A percentile compares a stretch with the other conserved stretches of the same genome.
phyloP scores from a whole-genome alignment of 805 yeast species.

The Metschnikowia corniflorae region DNA sequence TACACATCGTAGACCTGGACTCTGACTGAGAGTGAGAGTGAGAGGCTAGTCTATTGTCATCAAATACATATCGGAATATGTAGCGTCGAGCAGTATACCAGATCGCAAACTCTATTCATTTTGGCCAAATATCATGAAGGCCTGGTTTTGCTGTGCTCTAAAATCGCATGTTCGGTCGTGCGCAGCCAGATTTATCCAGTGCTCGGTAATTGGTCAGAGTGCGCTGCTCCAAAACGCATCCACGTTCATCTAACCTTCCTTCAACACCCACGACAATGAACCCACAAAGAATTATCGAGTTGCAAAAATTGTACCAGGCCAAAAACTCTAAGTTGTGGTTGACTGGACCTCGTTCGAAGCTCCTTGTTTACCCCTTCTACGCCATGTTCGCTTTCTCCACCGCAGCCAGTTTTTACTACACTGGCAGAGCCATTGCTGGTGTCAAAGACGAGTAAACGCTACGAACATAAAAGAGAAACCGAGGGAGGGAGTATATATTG shows the following conservation, averaged over 20 bases:
- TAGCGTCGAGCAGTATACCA: too few species aligned
- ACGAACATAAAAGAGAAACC: too few species aligned
- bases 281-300: slow-evolving; percentile 46
- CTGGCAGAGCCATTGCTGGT: slow-evolving; percentile 69
- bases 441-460: slow-evolving; percentile 43
- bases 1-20: slow-evolving; percentile 13
- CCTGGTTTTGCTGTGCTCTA: too few species aligned
- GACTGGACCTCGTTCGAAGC: slow-evolving; percentile 52
- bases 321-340: slow-evolving; percentile 43
- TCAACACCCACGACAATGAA: slow-evolving; percentile 26
- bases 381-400: slow-evolving; percentile 68
- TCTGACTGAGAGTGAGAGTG: slow-evolving; percentile 7
- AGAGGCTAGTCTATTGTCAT: too few species aligned
- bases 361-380: slow-evolving; percentile 73
- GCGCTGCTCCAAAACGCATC: slow-evolving; percentile 2
- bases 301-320: slow-evolving; percentile 44
- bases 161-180: too few species aligned
- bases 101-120: too few species aligned
- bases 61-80: too few species aligned
- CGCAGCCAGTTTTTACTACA: slow-evolving; percentile 61
- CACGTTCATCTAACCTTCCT: background rate
- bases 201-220: slow-evolving; percentile 16
- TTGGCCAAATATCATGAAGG: too few species aligned
- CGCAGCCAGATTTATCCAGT: slow-evolving; percentile 7
- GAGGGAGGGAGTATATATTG: too few species aligned